Evolutionary conservation across 441 rosid species (phyloP).

Genomic region (Euphorbia celastroides): DNA sequence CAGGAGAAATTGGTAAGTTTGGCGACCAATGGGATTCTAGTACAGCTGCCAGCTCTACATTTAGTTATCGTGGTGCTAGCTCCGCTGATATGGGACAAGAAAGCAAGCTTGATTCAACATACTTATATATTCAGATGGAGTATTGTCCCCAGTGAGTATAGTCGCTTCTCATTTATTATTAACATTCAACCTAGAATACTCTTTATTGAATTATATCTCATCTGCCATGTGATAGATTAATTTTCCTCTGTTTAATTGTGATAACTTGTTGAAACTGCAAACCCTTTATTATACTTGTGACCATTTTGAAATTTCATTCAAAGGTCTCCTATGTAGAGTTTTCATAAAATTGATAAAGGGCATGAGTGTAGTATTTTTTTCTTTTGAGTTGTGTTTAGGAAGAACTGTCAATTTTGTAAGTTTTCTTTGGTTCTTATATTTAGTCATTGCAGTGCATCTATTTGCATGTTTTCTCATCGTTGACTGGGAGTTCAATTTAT

Average conservation of each 20-base stretch:
- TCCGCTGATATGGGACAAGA: conserved; percentile 62
- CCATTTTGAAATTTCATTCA: not conserved
- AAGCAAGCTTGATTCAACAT: conserved; percentile 67
- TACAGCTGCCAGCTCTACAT: conserved; percentile 64
- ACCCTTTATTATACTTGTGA: not conserved
- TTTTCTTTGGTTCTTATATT: not conserved
- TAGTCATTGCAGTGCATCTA: not conserved
- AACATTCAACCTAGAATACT: no score
- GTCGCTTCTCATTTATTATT: conserved; percentile 7
- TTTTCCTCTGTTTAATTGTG: not conserved
- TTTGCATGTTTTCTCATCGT: not conserved
- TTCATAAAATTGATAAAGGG: not conserved
- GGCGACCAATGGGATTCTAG: conserved; percentile 74
- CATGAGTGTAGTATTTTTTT: not conserved
- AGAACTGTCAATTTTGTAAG: not conserved
- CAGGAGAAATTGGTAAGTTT: conserved; percentile 65
- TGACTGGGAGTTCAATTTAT: not conserved
- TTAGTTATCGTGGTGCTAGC: conserved; percentile 47
- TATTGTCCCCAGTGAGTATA: conserved; percentile 78
- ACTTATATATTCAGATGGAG: conserved; percentile 97
- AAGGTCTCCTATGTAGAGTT: not conserved
- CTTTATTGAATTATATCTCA: not conserved
- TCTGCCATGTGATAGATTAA: not conserved
- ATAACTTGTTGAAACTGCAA: not conserved
- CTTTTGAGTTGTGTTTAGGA: not conserved